Evolutionary conservation across 306 rosid genomes (phyloP), one percentile per base, ranked within the genome.

Genomic region (Sesbania bispinosa): DNA sequence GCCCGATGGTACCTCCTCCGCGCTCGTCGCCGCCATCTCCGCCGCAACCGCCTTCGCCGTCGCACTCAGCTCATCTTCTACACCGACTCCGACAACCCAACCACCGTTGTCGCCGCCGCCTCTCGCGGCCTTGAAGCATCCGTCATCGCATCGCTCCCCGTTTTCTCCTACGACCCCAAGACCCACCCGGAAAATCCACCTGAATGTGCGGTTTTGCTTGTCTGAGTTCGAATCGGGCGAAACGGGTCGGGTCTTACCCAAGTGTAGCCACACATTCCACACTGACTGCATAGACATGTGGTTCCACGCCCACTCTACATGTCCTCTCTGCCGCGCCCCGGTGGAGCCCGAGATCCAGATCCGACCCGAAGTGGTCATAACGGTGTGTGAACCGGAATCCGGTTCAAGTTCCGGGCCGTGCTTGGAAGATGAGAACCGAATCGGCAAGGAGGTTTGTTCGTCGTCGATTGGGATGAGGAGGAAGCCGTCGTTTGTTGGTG

Each of bases 241-340:
- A 61, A 15, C 78, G 80, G 97, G 98, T 46, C 90, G 98, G 69
- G 45, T 79, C 1, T 74, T 94, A 0, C 97, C 96, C 0, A 93
- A 83, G 20, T 94, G 97, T 6, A 66, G 63, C 4, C 98, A 94
- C 36, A 62, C 62, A 10, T 94, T 90, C 42, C 98, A 94, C 39
- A 85, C 62, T 0, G 92, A 83, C 2, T 94, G 98, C 20, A 90
- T 94, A 14, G 98, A 90, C 33, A 94, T 90, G 97, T 94, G 98
- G 98, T 87, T 94, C 33, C 86, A 84, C 5, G 85, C 97, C 1
- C 96, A 94, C 70, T 50, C 80, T 63, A 94, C 98, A 2, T 94
- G 98, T 27, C 98, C 98, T 0, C 80, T 88, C 0, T 94, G 98
- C 20, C 80, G 98, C 21, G 74, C 97, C 0, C 67, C 87, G 0